These are phyloP conservation scores for Paramecium sonneborni DNA, from an alignment of 73 alveolate species.

Conservation along the genomic window DNA sequence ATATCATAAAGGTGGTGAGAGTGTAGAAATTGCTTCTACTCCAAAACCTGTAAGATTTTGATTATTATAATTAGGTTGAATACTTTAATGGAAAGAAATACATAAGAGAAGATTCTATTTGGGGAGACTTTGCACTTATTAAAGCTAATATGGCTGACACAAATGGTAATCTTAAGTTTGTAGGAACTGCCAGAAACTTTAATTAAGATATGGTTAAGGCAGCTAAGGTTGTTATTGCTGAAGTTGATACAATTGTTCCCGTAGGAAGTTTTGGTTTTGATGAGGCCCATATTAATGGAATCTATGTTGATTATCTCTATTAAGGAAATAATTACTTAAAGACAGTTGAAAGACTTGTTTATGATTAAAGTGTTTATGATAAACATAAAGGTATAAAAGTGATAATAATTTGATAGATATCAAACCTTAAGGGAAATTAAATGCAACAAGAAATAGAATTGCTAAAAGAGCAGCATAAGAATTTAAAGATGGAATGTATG, in stretches of 20 bases:
- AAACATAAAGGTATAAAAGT: conserved; percentile 52
- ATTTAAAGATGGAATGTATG: conserved; percentile 81
- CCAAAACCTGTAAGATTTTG: conserved; percentile 56
- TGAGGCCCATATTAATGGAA: conserved; percentile 88
- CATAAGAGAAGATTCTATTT: conserved; percentile 76
- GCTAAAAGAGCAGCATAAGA: conserved; percentile 87
- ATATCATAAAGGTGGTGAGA: conserved; percentile 54
- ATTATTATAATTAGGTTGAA: conserved; percentile 46
- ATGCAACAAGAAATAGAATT: conserved; percentile 68
- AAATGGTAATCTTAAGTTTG: conserved; percentile 86
- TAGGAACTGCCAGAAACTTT: conserved; percentile 87
- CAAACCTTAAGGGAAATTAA: conserved; percentile 24
- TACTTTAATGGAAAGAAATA: conserved; percentile 73
- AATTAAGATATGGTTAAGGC: conserved; percentile 81
- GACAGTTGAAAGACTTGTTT: conserved; percentile 76
- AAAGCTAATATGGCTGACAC: conserved; percentile 89
- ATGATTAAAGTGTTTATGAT: conserved; percentile 51
- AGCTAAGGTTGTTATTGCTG: conserved; percentile 84
- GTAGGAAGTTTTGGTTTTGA: conserved; percentile 85
- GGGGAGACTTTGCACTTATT: conserved; percentile 80
- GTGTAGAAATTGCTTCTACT: conserved; percentile 49
- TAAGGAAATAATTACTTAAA: conserved; percentile 73
- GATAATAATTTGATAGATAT: not conserved
- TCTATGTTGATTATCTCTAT: conserved; percentile 86
- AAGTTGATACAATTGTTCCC: conserved; percentile 84